A percentile compares a stretch with the other conserved stretches of the same genome.
These are phyloP conservation scores for Ascodesmis nigricans DNA, from an alignment of 495 filamentous ascomycete species.

Conservation along the genomic window DNA sequence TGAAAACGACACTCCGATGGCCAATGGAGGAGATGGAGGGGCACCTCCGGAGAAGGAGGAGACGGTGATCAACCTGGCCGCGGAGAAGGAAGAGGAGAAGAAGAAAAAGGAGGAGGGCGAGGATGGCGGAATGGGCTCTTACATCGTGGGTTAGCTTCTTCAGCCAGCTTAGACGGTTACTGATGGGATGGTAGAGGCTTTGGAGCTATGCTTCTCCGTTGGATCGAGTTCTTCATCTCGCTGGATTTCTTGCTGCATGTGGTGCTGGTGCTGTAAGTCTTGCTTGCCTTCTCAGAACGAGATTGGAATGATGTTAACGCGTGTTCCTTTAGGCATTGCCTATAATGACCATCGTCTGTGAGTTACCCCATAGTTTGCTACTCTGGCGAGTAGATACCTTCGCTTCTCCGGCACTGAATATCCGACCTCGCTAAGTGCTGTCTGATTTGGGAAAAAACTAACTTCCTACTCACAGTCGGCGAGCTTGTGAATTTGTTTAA, in stretches of 20 bases:
- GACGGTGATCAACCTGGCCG: background rate
- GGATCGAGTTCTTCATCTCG: conserved; percentile 9
- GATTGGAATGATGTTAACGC: background rate
- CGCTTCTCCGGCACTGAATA: conserved; percentile 6
- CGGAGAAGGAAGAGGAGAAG: background rate
- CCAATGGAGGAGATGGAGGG: no score
- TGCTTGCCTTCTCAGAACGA: background rate
- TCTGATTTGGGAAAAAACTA: conserved; percentile 10
- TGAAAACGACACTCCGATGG: no score
- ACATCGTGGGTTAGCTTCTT: background rate
- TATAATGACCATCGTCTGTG: conserved; percentile 24
- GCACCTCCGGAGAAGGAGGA: no score
- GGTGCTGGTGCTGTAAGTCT: conserved; percentile 14
- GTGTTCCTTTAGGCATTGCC: conserved; percentile 8
- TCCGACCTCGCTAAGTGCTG: no score
- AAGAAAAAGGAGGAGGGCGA: conserved; percentile 2
- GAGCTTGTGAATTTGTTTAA: conserved; percentile 21
- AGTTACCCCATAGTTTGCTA: conserved; percentile 10
- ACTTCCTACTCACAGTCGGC: background rate
- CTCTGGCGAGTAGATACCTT: conserved; percentile 6
- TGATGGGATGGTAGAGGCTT: conserved; percentile 1
- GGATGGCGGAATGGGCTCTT: background rate
- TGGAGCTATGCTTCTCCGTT: conserved; percentile 5
- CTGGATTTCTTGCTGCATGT: conserved; percentile 9
- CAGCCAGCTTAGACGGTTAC: background rate